Conservation (phyloP, 345 rosid genomes). For the Eucalyptus fibrosa region DNA sequence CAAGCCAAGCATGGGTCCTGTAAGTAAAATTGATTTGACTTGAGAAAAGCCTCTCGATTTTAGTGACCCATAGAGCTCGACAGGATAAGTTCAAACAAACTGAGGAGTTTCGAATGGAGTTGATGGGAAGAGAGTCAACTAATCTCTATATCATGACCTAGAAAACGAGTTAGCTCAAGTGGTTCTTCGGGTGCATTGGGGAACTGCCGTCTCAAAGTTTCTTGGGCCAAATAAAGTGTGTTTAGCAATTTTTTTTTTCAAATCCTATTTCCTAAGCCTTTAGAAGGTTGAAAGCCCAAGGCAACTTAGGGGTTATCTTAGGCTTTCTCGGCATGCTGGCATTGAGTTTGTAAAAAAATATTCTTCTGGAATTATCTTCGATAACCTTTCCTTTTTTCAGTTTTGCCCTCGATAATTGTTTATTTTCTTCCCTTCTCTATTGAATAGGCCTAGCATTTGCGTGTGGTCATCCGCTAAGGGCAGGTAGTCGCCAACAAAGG, state of each 20-base stretch:
- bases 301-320: rapidly evolving
- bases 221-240: no score
- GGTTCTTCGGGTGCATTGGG: background rate
- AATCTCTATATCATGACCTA: background rate
- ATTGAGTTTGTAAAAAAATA: no score
- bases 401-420: no score
- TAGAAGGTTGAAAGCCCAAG: no score
- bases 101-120: background rate
- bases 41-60: background rate
- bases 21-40: background rate
- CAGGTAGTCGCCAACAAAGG: rapidly evolving
- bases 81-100: background rate
- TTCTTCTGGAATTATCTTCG: rapidly evolving
- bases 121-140: background rate
- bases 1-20: background rate
- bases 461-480: rapidly evolving
- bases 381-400: no score
- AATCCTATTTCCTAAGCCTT: no score
- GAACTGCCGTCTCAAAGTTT: no score
- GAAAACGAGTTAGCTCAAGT: background rate
- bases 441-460: no score
- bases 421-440: no score
- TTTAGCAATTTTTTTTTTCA: no score
- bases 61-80: background rate
- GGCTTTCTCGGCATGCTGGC: no score